Conservation (phyloP, 2,329 filamentous ascomycete genomes). For the Canariomyces notabilis region DNA sequence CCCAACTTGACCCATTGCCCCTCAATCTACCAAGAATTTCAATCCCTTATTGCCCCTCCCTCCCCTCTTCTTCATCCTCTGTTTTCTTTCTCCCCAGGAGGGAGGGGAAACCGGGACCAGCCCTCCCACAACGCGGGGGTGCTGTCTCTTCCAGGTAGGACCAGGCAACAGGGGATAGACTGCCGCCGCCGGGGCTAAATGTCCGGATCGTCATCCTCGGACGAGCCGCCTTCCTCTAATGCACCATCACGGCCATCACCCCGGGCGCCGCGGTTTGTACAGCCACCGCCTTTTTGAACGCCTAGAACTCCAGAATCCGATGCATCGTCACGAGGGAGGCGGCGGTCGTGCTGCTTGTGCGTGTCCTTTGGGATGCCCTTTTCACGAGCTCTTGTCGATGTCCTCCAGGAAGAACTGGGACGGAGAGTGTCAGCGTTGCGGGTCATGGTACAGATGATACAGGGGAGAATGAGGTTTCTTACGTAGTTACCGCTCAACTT, state of each 20-base stretch:
- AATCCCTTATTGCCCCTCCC: background rate
- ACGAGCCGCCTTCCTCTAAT: constrained; percentile 45
- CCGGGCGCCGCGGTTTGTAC: constrained; percentile 25
- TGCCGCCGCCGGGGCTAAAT: constrained; percentile 54
- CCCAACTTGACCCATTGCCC: constrained; percentile 58
- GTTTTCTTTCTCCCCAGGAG: too few relatives aligned
- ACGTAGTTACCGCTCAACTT: constrained; percentile 89
- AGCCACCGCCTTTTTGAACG: constrained; percentile 40
- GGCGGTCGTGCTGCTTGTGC: constrained; percentile 26
- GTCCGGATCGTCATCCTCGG: constrained; percentile 63
- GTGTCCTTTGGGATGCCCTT: constrained; percentile 51
- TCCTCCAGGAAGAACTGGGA: constrained; percentile 91
- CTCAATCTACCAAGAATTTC: constrained; percentile 45
- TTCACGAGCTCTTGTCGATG: constrained; percentile 53
- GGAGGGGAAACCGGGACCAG: too few relatives aligned
- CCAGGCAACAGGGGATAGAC: constrained; percentile 64
- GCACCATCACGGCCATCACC: constrained; percentile 32
- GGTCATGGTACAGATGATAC: too few relatives aligned
- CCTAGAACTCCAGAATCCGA: constrained; percentile 46
- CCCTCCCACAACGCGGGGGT: too few relatives aligned
- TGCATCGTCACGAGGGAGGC: constrained; percentile 34
- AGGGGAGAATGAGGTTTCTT: constrained; percentile 36
- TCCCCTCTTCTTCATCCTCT: too few relatives aligned
- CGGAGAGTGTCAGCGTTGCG: constrained; percentile 5
- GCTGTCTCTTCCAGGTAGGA: constrained; percentile 44